Base-by-base conservation (phyloP, 83 land plant species). In the Isoetes engelmannii region DNA sequence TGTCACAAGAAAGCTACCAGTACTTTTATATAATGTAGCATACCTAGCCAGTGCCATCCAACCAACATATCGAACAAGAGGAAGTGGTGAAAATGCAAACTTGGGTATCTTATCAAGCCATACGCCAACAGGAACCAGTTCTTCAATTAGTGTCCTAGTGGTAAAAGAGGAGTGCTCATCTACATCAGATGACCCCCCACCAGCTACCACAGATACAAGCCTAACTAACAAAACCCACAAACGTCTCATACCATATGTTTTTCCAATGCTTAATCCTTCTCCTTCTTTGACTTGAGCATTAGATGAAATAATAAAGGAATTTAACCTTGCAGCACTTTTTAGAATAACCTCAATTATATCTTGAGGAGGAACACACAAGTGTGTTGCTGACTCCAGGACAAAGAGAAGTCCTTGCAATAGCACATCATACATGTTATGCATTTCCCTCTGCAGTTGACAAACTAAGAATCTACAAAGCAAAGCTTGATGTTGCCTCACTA, bases 31-130 rank as follows among this genome's bases (percentile, higher is more conserved):
- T 47, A 79, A 71, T 42, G 81, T 75, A n/a, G 92, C 89, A 83
- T 76, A 85, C 28, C 72, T 78, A 15, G 96, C 81, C 37, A 93
- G 72, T 15, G 86, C 95, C 89, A 85, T 87, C 98, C 98, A 93
- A 20, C 95, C 89, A 49, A 93, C 65, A 51, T 80, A 87, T 5
- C 98, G 80, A 28, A 86, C 87, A 49, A 93, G 69, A 48, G 98
- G 98, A 46, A 63, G 80, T 9, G 79, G 12, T 20, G 77, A 83
- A 5, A 56, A 59, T 44, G 95, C 78, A 69, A 89, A 90, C 48
- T 71, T 61, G 20, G 82, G 57, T 63, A 93, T 81, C 67, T 64
- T 81, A 10, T 81, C 76, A 74, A 85, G 77, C 98, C 98, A 93
- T n/a, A 81, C 80, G 8, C 79, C 82, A 20, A 81, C 76, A 19